Evolutionary conservation across 768 basidiomycete genomes (phyloP).

Genomic region (Filobasidium floriforme): DNA sequence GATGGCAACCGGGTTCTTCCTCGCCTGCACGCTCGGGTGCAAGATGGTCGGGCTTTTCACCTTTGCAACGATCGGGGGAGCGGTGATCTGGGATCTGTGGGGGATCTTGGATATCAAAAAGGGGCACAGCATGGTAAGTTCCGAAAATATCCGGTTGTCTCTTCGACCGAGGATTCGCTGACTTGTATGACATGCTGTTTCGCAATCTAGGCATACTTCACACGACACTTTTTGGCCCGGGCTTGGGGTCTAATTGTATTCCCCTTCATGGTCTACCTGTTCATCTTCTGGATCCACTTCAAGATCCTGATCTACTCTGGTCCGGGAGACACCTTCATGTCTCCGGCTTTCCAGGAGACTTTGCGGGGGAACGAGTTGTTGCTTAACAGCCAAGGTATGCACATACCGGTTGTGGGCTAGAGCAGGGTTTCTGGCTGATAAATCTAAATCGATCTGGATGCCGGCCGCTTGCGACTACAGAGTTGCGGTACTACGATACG

Average conservation of each 20-base stretch:
- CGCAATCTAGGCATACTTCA: conserved; percentile 79
- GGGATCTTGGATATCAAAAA: conserved; percentile 77
- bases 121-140: conserved; percentile 65
- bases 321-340: conserved; percentile 93
- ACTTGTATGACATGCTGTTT: too few species aligned
- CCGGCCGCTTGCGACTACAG: conserved; percentile 47
- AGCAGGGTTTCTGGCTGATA: background rate
- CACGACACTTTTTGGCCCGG: conserved; percentile 78
- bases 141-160: background rate
- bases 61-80: conserved; percentile 77
- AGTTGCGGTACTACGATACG: conserved; percentile 86
- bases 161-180: conserved; percentile 1
- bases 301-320: conserved; percentile 78
- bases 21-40: conserved; percentile 93
- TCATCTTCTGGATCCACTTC: conserved; percentile 95
- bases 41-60: conserved; percentile 96
- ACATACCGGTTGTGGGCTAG: background rate
- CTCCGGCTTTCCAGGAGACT: conserved; percentile 95
- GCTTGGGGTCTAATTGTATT: conserved; percentile 74
- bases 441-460: background rate
- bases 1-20: conserved; percentile 75
- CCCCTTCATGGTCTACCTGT: conserved; percentile 84
- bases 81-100: conserved; percentile 91
- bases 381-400: conserved; percentile 77
- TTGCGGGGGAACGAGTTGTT: conserved; percentile 83